Evolutionary conservation across 257 asterid genomes (phyloP).

Genomic region (Solanum neorickii): DNA sequence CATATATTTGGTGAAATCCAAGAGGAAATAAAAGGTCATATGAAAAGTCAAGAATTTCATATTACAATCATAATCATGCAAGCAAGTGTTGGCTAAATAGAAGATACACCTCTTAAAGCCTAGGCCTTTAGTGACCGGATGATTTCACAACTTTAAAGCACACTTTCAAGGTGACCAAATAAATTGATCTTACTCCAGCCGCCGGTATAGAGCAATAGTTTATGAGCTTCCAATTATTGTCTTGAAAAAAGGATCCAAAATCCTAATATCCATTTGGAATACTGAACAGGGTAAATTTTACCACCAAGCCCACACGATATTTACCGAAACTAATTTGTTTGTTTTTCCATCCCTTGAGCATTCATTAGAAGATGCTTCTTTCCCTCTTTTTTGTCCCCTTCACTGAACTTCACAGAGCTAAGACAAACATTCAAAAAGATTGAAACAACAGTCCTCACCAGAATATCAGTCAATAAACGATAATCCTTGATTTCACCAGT

Average conservation of each 20-base stretch:
- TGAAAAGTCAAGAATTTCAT: neutral
- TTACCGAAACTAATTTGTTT: neutral
- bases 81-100: neutral
- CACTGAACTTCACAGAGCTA: neutral
- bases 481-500: conserved; percentile 87
- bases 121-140: neutral
- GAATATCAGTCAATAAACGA: conserved; percentile 75
- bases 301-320: neutral
- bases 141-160: neutral
- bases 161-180: neutral
- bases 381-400: neutral
- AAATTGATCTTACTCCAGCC: neutral
- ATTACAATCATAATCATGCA: neutral
- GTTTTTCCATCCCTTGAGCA: neutral
- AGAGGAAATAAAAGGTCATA: neutral
- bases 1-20: neutral
- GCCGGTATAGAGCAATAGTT: neutral
- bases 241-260: neutral
- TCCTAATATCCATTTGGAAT: neutral
- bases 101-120: neutral
- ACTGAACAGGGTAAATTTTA: neutral
- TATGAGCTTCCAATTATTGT: neutral
- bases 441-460: conserved; percentile 33
- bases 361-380: neutral
- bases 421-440: neutral